Evolutionary conservation across 129 eudicot species (phyloP).

Genomic region (Pittosporum tobira): DNA sequence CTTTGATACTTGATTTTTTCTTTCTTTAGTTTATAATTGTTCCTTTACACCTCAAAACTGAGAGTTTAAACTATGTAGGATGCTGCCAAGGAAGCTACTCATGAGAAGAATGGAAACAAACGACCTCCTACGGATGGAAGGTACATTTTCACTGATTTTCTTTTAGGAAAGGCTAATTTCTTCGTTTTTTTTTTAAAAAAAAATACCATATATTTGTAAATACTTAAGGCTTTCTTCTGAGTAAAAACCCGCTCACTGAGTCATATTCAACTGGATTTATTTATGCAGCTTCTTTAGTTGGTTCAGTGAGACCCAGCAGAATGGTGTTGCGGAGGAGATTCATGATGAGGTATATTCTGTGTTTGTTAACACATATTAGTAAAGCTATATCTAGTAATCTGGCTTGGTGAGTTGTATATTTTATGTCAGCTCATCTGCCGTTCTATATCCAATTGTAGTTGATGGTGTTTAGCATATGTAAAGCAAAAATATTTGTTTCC

Average conservation of each 20-base stretch:
- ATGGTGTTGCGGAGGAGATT: constrained; percentile 21
- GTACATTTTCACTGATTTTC: constrained; percentile 17
- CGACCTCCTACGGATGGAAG: constrained; percentile 37
- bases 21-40: background rate
- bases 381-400: too few relatives aligned
- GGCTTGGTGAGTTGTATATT: too few relatives aligned
- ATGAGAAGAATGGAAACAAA: constrained; percentile 46
- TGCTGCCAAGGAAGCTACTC: constrained; percentile 25
- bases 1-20: constrained; percentile 6
- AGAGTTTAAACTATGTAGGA: constrained; percentile 29
- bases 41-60: background rate
- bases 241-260: too few relatives aligned
- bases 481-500: background rate
- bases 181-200: too few relatives aligned
- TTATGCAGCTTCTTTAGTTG: constrained; percentile 52
- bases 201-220: too few relatives aligned
- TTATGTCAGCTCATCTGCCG: too few relatives aligned
- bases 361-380: too few relatives aligned
- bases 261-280: background rate
- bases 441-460: background rate
- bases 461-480: too few relatives aligned
- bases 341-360: constrained; percentile 34
- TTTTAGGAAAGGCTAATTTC: background rate
- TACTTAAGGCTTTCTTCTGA: too few relatives aligned
- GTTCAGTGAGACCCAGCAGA: constrained; percentile 38